Evolutionary conservation across 352 stramenopile genomes (phyloP).

Genomic region (Phytophthora sp.): DNA sequence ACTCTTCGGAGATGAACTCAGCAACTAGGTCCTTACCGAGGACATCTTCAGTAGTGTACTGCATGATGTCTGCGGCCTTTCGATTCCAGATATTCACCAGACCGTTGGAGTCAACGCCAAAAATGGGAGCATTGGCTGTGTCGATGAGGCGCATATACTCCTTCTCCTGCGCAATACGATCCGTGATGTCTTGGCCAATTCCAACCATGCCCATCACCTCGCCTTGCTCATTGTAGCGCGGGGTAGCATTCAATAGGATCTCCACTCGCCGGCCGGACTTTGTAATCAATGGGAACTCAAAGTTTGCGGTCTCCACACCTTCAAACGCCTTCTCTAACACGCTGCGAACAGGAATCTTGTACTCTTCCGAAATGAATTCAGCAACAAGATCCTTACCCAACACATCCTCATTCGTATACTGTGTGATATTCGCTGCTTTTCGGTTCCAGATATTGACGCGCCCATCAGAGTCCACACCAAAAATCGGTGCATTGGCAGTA

Average conservation of each 20-base stretch:
- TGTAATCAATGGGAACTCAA: conserved; percentile 63
- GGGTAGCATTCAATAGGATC: conserved; percentile 60
- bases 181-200: conserved; percentile 66
- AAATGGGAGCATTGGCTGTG: conserved; percentile 72
- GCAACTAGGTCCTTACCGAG: conserved; percentile 74
- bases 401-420: conserved; percentile 61
- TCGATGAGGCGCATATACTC: conserved; percentile 72
- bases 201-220: conserved; percentile 60
- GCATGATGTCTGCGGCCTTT: conserved; percentile 79
- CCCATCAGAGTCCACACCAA: conserved; percentile 65
- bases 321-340: conserved; percentile 55
- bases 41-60: conserved; percentile 82
- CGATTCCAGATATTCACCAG: conserved; percentile 78
- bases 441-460: conserved; percentile 72
- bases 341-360: conserved; percentile 36
- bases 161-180: conserved; percentile 70
- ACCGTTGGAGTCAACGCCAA: conserved; percentile 65
- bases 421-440: conserved; percentile 61
- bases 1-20: conserved; percentile 49
- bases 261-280: conserved; percentile 53
- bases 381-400: conserved; percentile 50
- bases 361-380: conserved; percentile 41
- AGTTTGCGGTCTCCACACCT: conserved; percentile 60
- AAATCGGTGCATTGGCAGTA: conserved; percentile 72
- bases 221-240: conserved; percentile 57